A percentile compares a stretch with the other conserved stretches of the same genome.
Evolutionary conservation across 2,329 filamentous ascomycete genomes (phyloP).

Genomic region (Clonostachys rhizophaga): DNA sequence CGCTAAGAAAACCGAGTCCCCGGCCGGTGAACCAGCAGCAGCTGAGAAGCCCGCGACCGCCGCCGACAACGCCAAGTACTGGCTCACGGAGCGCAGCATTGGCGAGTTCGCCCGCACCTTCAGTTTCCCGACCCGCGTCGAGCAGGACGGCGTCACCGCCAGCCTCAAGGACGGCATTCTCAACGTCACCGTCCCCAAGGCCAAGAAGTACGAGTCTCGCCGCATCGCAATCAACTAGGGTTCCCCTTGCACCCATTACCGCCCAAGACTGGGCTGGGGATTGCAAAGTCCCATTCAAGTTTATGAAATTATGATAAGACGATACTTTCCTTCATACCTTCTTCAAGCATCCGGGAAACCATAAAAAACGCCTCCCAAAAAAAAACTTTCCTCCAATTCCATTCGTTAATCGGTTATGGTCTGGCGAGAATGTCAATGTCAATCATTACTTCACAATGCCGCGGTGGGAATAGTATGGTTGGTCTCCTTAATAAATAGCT

Average conservation of each 20-base stretch:
- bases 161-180: slow-evolving; percentile 63
- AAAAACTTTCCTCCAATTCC: too few relatives aligned
- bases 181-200: slow-evolving; percentile 61
- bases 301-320: too few relatives aligned
- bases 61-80: slow-evolving; percentile 55
- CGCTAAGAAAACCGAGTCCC: slow-evolving; percentile 14
- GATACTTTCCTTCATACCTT: too few relatives aligned
- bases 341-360: too few relatives aligned
- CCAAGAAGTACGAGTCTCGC: slow-evolving; percentile 50
- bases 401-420: too few relatives aligned
- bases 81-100: slow-evolving; percentile 62
- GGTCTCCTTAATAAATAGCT: too few relatives aligned
- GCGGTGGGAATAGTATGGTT: too few relatives aligned
- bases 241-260: not conserved
- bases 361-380: too few relatives aligned
- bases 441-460: too few relatives aligned
- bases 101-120: slow-evolving; percentile 67
- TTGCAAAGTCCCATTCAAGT: too few relatives aligned
- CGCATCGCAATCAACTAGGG: slow-evolving; percentile 50
- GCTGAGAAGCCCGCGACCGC: slow-evolving; percentile 20
- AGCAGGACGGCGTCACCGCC: slow-evolving; percentile 57
- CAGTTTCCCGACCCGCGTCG: slow-evolving; percentile 60
- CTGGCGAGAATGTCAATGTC: too few relatives aligned
- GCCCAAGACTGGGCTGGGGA: not conserved
- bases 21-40: slow-evolving; percentile 8